A percentile compares a stretch with the other conserved stretches of the same genome.
Evolutionary conservation across 306 rosid species (phyloP).

Genomic region (Fragaria nilgerrensis): DNA sequence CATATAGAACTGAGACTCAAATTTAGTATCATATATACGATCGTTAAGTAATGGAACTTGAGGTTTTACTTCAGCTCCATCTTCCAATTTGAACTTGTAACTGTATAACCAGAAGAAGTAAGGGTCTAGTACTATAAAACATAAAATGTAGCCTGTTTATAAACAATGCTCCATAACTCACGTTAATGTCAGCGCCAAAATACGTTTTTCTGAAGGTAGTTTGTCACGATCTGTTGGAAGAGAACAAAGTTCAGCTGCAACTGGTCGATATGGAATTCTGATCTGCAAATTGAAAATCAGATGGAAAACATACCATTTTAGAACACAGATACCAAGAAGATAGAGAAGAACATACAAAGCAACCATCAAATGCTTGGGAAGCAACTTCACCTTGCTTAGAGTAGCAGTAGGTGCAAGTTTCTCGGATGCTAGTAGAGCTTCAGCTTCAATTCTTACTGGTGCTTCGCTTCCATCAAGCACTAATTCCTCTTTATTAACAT

Average conservation of each 20-base stretch:
- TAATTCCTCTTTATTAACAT: conserved; percentile 58
- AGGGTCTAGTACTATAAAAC: conserved; percentile 11
- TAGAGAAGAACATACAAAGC: neutral
- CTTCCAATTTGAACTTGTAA: conserved; percentile 92
- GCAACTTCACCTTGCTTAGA: conserved; percentile 72
- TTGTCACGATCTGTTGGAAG: conserved; percentile 81
- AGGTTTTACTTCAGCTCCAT: conserved; percentile 84
- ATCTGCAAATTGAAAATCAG: conserved; percentile 49
- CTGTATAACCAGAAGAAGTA: conserved; percentile 46
- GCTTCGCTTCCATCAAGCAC: conserved; percentile 95
- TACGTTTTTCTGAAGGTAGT: conserved; percentile 90
- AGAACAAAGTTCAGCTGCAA: conserved; percentile 70
- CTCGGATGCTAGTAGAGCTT: conserved; percentile 73
- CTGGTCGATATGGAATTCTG: conserved; percentile 76
- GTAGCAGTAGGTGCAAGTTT: conserved; percentile 81
- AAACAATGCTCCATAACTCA: conserved; percentile 44
- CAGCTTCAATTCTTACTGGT: conserved; percentile 82
- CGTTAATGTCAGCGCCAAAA: conserved; percentile 80
- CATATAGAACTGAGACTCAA: conserved; percentile 94
- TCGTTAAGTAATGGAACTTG: conserved; percentile 73
- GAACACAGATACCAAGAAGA: conserved; percentile 8
- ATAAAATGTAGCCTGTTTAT: conserved; percentile 9
- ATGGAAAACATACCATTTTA: conserved; percentile 7
- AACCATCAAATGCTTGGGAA: conserved; percentile 11
- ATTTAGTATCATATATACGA: conserved; percentile 82